phyloP scores from a whole-genome alignment of 2,329 filamentous ascomycete species.

The Chaetomium olivaceum region DNA sequence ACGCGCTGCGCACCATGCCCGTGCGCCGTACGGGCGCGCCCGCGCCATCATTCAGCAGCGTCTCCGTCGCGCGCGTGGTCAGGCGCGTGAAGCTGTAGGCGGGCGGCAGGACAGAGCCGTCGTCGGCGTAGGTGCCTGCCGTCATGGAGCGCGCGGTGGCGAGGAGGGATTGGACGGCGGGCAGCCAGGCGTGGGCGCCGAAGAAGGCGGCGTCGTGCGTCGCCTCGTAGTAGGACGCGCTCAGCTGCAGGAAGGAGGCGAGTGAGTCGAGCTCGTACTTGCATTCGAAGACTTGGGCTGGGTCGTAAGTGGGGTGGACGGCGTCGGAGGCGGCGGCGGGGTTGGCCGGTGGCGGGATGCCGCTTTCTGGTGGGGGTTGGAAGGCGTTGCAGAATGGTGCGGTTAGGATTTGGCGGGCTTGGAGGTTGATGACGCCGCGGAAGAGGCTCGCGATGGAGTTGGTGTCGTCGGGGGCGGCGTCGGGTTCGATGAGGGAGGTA shows the following conservation, averaged over 20 bases:
- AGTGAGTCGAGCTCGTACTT: conserved; percentile 95
- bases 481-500: conserved; percentile 63
- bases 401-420: conserved; percentile 67
- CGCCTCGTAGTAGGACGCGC: conserved; percentile 74
- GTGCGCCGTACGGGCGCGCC: conserved; percentile 84
- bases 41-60: conserved; percentile 71
- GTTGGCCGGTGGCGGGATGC: conserved; percentile 59
- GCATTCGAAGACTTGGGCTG: conserved; percentile 81
- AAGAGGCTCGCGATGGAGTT: conserved; percentile 67
- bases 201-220: conserved; percentile 76
- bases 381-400: conserved; percentile 92
- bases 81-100: conserved; percentile 77
- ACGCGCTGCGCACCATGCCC: conserved; percentile 81
- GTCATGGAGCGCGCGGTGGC: conserved; percentile 69
- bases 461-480: conserved; percentile 32
- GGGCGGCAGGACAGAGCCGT: conserved; percentile 56
- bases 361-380: conserved; percentile 78
- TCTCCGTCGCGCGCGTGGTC: conserved; percentile 76
- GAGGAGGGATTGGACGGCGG: conserved; percentile 69
- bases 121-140: conserved; percentile 67
- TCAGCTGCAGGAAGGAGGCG: conserved; percentile 80
- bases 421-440: conserved; percentile 74
- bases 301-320: conserved; percentile 65
- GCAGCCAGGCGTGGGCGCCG: conserved; percentile 70
- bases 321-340: conserved; percentile 60